Conservation (phyloP, 352 stramenopile species). For the Globisporangium ultimum region DNA sequence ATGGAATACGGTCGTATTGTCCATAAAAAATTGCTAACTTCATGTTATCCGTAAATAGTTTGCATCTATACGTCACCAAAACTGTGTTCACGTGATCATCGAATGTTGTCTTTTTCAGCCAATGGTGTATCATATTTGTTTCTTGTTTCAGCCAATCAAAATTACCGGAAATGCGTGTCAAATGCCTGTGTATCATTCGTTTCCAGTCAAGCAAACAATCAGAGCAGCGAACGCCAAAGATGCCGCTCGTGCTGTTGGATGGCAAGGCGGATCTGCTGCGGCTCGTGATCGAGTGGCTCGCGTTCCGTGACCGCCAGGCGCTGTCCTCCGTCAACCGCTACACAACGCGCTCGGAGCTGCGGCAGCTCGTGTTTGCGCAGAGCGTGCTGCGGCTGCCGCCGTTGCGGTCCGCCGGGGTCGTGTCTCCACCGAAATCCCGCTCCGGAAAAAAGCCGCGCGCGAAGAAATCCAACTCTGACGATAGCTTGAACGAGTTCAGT, state of each 20-base stretch:
- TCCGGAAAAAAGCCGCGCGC: too few relatives aligned
- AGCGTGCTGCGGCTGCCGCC: constrained; percentile 35
- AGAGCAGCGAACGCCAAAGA: background rate
- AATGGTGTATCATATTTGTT: too few relatives aligned
- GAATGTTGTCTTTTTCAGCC: too few relatives aligned
- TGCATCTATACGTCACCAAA: too few relatives aligned
- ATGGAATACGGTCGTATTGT: too few relatives aligned
- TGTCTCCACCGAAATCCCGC: background rate
- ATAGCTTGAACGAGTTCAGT: background rate
- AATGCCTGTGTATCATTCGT: background rate
- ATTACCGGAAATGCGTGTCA: background rate
- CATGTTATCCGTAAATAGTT: too few relatives aligned
- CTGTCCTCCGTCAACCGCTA: constrained; percentile 33
- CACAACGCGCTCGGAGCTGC: constrained; percentile 31
- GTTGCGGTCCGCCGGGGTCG: constrained; percentile 11
- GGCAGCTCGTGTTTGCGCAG: constrained; percentile 38
- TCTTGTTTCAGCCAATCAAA: too few relatives aligned
- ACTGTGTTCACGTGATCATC: too few relatives aligned
- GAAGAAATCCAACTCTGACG: background rate
- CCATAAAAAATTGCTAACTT: too few relatives aligned
- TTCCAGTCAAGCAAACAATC: too few relatives aligned
- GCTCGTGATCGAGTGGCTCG: constrained; percentile 35
- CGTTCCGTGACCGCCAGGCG: constrained; percentile 31
- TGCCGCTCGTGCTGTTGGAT: constrained; percentile 30
- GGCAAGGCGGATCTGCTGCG: constrained; percentile 41